Base-by-base conservation (phyloP, 2,329 filamentous ascomycete genomes). In the Cercospora sp. region DNA sequence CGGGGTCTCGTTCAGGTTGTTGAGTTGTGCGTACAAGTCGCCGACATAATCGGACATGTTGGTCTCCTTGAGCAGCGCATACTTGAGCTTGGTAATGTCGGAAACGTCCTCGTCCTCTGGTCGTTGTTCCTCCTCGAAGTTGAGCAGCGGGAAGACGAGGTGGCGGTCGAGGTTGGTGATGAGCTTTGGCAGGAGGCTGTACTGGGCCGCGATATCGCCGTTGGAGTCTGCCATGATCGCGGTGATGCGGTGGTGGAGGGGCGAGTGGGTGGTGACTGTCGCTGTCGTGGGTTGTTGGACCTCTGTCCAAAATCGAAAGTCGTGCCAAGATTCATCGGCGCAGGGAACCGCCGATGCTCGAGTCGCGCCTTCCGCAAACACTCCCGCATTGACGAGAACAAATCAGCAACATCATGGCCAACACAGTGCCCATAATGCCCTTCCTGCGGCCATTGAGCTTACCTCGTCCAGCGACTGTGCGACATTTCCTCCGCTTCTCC, bases 1-100 rank as follows among this genome's bases (percentile, higher is more conserved):
- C 61, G 95, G 94, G 65, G 91, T 84, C 70, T 92, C 87, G 69
- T 91, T 86, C 72, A 93, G 88, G 75, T 90, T 87, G 84, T 98
- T 89, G 74, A 99, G 88, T 78, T 97, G 91, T 80, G 91, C 91
- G 86, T 97, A 93, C 74, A 99, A 85, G 77, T 90, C 91, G 78
- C 94, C 94, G 65, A 98, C 92, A 80, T 97, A 99, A 82, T 99
- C 95, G 77, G 91, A 95, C 95, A 99, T 99, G 86, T 98, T 97
- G 78, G 95, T 98, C 81, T 93, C 90, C 85, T 97, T 94, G 75
- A 99, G 89, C 68, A 99, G 89, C 83, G 94, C 90, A 81, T 94
- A 97, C 82, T 97, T 97, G 76, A 93, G 89, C 79, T 91, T 88
- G 71, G 90, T 90, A 76, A 97, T 90, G 80, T 94, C 90, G 76